Evolutionary conservation across 2,329 filamentous ascomycete species (phyloP), one percentile per base, ranked within the genome.

Genomic region (Pseudomassariella vexata): DNA sequence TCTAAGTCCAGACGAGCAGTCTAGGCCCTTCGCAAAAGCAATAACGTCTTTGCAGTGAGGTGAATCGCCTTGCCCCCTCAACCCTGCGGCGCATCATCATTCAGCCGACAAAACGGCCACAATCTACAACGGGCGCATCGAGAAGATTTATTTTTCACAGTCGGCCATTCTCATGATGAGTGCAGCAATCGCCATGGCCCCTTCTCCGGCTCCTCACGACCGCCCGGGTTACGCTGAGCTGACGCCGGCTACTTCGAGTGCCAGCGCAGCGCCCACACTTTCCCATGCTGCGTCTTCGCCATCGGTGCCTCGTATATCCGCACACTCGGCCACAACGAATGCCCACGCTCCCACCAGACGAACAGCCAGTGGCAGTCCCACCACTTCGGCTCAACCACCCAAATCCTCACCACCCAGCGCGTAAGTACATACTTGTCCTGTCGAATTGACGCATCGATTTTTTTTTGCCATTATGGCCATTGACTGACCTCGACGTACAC

Each of bases 171-270:
- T 44, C 51, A 79, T 48, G 56, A 82, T 82, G 77, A 81, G 76
- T 65, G 68, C 77, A 56, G 76, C 74, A 59, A 72, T 81, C 55
- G 74, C 76, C 50, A 80, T 81, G 77, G 76, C 73, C 53, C 76
- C 76, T 45, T 80, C 77, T 55, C 77, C 76, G 51, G 76, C 76
- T 60, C 76, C 76, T 45, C 76, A 80, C 56, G 76, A 81, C 56
- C 66, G 76, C 55, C 63, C 73, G 37, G 65, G 68, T n/a, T 75
- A 72, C 46, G 60, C 68, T 50, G 53, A 55, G 32, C 46, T 65
- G 68, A 43, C 72, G 71, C 45, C 56, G 68, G 41, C 60, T 62
- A 42, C 59, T 63, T 35, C 45, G 39, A n/a, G n/a, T n/a, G 22
- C 46, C 50, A 10, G 26, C 33, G 22, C 35, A 35, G 39, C 46